Percentiles rank a stretch among this genome's conserved stretches.
phyloP scores from a whole-genome alignment of 1,284 basidiomycete species.

The Ceratobasidium sp. region DNA sequence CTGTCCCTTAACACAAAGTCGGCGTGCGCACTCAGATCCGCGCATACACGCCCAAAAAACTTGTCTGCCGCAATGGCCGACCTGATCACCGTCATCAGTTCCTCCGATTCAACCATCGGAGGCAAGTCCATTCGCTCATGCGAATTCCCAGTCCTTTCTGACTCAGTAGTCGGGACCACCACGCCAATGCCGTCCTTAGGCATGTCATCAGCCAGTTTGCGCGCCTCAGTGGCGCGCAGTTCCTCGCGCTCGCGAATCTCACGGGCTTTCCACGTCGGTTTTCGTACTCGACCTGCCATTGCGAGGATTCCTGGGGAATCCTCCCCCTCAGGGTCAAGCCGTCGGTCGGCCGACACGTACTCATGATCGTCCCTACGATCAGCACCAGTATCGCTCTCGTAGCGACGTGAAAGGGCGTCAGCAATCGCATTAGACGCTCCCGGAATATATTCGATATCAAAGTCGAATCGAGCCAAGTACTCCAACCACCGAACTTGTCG shows the following conservation, averaged over 20 bases:
- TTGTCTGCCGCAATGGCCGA: constrained; percentile 40
- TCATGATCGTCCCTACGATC: constrained; percentile 49
- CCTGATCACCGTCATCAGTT: constrained; percentile 49
- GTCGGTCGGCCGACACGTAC: constrained; percentile 1
- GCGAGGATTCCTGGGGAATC: background rate
- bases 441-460: constrained; percentile 56
- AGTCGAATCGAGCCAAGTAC: constrained; percentile 56
- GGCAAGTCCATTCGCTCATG: constrained; percentile 1
- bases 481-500: constrained; percentile 60
- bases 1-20: background rate
- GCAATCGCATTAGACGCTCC: constrained; percentile 50
- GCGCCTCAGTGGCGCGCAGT: background rate
- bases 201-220: background rate
- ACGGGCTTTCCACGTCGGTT: background rate
- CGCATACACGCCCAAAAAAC: constrained; percentile 39
- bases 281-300: background rate
- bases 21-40: constrained; percentile 8
- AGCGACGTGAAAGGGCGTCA: constrained; percentile 53
- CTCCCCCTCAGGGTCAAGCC: constrained; percentile 19
- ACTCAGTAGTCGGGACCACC: background rate
- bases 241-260: background rate
- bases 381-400: constrained; percentile 51
- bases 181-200: background rate
- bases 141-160: background rate
- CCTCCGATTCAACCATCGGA: constrained; percentile 49